Conservation (phyloP, 1,139 yeast species). For the Taphrina flavorubra region DNA sequence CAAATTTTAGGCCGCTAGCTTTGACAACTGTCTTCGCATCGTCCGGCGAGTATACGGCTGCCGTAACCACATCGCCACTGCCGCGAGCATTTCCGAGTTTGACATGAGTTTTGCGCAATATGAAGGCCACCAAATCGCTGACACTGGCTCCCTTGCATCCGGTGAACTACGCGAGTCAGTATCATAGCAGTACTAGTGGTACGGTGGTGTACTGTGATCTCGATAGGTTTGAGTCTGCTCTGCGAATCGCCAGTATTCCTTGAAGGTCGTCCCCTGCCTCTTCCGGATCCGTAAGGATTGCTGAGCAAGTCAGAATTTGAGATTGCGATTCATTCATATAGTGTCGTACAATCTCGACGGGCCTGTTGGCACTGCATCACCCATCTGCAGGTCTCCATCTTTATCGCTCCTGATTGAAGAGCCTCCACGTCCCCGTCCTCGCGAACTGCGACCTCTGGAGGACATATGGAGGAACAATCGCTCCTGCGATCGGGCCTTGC, state of each 20-base stretch:
- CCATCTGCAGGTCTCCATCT: slow-evolving; percentile 42
- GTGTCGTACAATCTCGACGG: slow-evolving; percentile 37
- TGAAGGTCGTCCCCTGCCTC: slow-evolving; percentile 29
- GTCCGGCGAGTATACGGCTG: slow-evolving; percentile 27
- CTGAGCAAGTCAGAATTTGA: slow-evolving; percentile 16
- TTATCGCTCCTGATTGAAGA: slow-evolving; percentile 23
- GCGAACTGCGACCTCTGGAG: slow-evolving; percentile 20
- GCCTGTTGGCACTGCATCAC: slow-evolving; percentile 22
- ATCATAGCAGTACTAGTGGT: background rate
- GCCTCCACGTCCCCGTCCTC: slow-evolving; percentile 39
- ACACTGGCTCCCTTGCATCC: slow-evolving; percentile 41
- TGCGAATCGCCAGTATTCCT: slow-evolving; percentile 16
- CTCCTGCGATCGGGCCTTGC: background rate
- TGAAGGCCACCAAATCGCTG: slow-evolving; percentile 38
- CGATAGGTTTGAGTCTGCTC: slow-evolving; percentile 28
- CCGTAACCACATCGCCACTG: slow-evolving; percentile 28
- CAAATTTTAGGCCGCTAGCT: slow-evolving; percentile 70
- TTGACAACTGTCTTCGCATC: slow-evolving; percentile 34
- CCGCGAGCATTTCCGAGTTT: slow-evolving; percentile 23
- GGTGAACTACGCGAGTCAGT: slow-evolving; percentile 16
- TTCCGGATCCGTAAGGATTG: slow-evolving; percentile 36
- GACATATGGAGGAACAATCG: slow-evolving; percentile 11
- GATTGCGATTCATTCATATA: background rate
- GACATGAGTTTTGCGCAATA: slow-evolving; percentile 38
- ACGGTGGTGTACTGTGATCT: slow-evolving; percentile 1